Base-by-base conservation (phyloP, 495 filamentous ascomycete genomes). In the Pyrenula aspistea region DNA sequence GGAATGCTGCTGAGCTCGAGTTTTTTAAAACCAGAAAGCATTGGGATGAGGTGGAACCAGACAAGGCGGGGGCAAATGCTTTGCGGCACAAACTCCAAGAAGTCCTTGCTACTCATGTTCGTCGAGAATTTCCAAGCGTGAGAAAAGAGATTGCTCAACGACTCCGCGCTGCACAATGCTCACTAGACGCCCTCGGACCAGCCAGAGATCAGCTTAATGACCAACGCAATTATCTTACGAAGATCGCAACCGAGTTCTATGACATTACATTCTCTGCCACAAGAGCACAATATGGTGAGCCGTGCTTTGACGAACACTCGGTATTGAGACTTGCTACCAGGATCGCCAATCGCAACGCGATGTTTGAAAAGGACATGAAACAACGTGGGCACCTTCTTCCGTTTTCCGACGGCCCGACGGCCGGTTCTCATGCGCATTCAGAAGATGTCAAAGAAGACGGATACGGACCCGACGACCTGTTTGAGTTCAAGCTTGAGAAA, bases 41-140 rank as follows among this genome's bases (percentile, higher is more conserved):
- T 1, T 86, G 82, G 81, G 71, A 64, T 12, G 51, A 49, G 3
- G 59, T 86, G 8, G 59, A 64, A 3, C 60, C 65, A 12, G 78
- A 77, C 11, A 68, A 66, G 12, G 73, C 75, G 24, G 83, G 83
- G 2, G 73, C 83, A 19, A 53, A 56, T 0, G 69, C 79, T 0
- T 61, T 87, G 15, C 72, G 63, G 25, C 50, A 24, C 2, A 75
- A 74, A 19, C 67, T 84, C 11, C 60, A 66, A 1, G 64, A 70
- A 2, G 66, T 79, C 1, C 64, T 83, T 3, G 63, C 62, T 2
- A 65, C 73, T 11, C 64, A 78, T 51, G 73, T 77, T 15, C 73
- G 72, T 19, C 70, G 68, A 1, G 77, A 77, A 49, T 84, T 83
- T 52, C 76, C 77, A 0, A 67, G 70, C 54, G 70, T 84, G 1